A percentile compares a stretch with the other conserved stretches of the same genome.
Evolutionary conservation across 2,329 filamentous ascomycete genomes (phyloP).

Genomic region (Cyphellophora europaea): DNA sequence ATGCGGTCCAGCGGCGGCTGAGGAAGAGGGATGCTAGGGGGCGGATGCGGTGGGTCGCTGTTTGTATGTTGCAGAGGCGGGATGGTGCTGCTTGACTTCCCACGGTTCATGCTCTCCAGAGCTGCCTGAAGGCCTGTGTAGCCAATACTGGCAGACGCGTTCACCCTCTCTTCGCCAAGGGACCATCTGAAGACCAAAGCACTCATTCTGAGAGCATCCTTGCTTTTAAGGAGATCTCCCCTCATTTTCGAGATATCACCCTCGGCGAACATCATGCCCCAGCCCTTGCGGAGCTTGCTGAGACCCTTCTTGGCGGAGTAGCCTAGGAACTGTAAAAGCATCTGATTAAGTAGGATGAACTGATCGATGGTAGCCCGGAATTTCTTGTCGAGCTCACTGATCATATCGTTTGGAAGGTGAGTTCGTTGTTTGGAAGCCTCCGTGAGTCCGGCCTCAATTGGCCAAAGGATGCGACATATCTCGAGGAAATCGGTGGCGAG

Average conservation of each 20-base stretch:
- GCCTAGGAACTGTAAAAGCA: constrained; percentile 52
- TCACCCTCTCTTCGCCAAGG: constrained; percentile 48
- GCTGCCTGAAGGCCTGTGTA: constrained; percentile 59
- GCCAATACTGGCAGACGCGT: constrained; percentile 54
- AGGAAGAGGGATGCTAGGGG: neutral
- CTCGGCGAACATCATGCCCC: constrained; percentile 55
- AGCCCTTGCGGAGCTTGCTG: constrained; percentile 51
- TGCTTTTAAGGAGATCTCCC: constrained; percentile 46
- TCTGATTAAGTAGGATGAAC: constrained; percentile 54
- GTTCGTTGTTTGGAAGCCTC: constrained; percentile 43
- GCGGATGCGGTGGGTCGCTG: neutral
- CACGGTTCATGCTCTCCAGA: constrained; percentile 39
- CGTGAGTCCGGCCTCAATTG: constrained; percentile 57
- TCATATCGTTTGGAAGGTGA: constrained; percentile 50
- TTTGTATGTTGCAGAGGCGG: neutral
- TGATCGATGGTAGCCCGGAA: constrained; percentile 53
- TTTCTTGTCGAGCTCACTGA: constrained; percentile 55
- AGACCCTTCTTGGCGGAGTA: constrained; percentile 54
- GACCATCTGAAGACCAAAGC: constrained; percentile 58
- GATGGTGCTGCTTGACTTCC: constrained; percentile 21
- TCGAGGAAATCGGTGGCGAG: constrained; percentile 60
- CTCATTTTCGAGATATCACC: constrained; percentile 54
- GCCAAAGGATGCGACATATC: constrained; percentile 56
- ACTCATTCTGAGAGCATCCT: constrained; percentile 55
- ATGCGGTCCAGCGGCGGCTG: constrained; percentile 1